Conservation (phyloP, 2,329 filamentous ascomycete genomes). For the Paecilomyces niveus region DNA sequence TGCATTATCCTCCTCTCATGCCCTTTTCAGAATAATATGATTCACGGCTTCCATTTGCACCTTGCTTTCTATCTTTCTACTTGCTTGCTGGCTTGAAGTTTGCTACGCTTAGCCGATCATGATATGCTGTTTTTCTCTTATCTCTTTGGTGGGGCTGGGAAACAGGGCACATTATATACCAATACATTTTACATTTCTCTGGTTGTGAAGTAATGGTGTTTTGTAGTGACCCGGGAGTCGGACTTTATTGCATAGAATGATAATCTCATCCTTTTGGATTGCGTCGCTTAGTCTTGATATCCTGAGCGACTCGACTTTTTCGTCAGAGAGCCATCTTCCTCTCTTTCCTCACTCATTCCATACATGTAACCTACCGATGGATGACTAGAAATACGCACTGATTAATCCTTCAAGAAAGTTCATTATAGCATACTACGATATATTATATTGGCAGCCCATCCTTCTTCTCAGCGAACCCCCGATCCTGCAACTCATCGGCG, state of each 20-base stretch:
- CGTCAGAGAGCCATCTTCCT: too few species aligned
- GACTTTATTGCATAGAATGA: background rate
- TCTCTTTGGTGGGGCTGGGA: background rate
- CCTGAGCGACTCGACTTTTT: too few species aligned
- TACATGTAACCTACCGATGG: background rate
- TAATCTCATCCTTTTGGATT: background rate
- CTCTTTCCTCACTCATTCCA: too few species aligned
- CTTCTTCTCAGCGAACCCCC: slow-evolving; percentile 48
- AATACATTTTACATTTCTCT: background rate
- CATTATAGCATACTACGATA: background rate
- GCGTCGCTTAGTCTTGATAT: too few species aligned
- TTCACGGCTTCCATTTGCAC: background rate
- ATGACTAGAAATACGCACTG: background rate
- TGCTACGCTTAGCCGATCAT: background rate
- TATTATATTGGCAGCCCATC: background rate
- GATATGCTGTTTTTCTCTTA: background rate
- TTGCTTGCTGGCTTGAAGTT: background rate
- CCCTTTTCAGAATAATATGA: background rate
- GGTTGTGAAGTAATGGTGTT: background rate
- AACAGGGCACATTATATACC: background rate
- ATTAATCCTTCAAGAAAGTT: background rate
- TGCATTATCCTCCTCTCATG: background rate
- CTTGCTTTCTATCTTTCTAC: background rate
- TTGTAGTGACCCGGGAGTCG: background rate
- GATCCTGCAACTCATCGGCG: slow-evolving; percentile 46